These are phyloP conservation scores for Metschnikowia cerradonensis DNA, from an alignment of 805 yeast genomes.

Conservation along the genomic window DNA sequence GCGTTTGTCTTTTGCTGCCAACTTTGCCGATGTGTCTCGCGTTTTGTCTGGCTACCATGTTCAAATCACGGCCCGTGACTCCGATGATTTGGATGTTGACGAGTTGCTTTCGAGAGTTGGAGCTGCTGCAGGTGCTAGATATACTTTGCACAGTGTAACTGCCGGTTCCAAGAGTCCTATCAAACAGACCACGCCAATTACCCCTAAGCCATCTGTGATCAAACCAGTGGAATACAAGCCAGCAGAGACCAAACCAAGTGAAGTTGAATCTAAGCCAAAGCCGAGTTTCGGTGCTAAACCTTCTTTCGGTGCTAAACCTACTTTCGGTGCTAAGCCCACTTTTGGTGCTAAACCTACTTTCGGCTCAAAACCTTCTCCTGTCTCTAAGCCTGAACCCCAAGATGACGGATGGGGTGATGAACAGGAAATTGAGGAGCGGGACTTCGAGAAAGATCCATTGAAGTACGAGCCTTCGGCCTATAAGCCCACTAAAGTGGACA, in stretches of 20 bases:
- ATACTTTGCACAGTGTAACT: conserved; percentile 28
- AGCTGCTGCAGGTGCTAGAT: conserved; percentile 94
- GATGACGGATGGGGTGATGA: conserved; percentile 74
- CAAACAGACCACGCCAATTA: conserved; percentile 14
- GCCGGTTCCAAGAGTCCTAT: conserved; percentile 4
- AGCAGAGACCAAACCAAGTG: conserved; percentile 4
- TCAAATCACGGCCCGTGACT: conserved; percentile 93
- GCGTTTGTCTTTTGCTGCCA: conserved; percentile 70
- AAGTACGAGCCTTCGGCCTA: conserved; percentile 58
- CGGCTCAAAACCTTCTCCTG: conserved; percentile 25
- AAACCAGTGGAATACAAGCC: conserved; percentile 8
- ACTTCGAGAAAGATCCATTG: conserved; percentile 47
- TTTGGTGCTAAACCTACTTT: conserved; percentile 16
- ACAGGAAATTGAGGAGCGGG: conserved; percentile 52
- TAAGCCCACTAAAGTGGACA: conserved; percentile 61
- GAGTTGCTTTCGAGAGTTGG: conserved; percentile 74
- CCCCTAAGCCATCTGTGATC: conserved; percentile 7
- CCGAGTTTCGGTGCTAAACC: conserved; percentile 16
- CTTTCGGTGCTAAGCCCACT: conserved; percentile 15
- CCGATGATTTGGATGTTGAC: conserved; percentile 78
- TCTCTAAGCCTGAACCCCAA: conserved; percentile 21
- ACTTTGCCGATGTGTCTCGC: conserved; percentile 71
- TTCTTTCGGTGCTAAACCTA: conserved; percentile 11
- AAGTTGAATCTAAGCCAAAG: conserved; percentile 6
- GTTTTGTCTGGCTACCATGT: conserved; percentile 83